A percentile compares a stretch with the other conserved stretches of the same genome.
These are phyloP conservation scores for Aegilops sharonensis DNA, from an alignment of 176 grass and related monocot species.

Conservation along the genomic window DNA sequence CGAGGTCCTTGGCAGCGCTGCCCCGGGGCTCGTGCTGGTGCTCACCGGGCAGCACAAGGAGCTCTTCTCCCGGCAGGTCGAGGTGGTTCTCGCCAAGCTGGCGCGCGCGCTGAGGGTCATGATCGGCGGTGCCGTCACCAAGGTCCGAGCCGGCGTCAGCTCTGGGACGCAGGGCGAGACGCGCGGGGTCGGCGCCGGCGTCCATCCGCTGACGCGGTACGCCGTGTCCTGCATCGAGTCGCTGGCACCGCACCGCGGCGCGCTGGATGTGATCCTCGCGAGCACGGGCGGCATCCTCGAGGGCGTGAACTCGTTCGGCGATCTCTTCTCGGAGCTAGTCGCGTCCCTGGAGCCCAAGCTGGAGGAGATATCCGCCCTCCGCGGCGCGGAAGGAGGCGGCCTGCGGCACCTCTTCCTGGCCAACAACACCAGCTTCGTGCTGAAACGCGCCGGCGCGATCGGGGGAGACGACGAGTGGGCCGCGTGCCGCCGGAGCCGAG, in stretches of 20 bases:
- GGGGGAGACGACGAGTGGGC: slow-evolving; percentile 9
- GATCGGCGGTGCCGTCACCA: neutral
- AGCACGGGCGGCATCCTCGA: neutral
- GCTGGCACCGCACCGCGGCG: neutral
- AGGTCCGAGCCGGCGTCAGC: neutral
- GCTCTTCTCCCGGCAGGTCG: slow-evolving; percentile 1
- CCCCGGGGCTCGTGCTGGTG: neutral
- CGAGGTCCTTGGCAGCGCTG: neutral
- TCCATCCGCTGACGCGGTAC: slow-evolving; percentile 22
- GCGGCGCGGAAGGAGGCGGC: neutral
- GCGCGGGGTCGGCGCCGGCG: neutral
- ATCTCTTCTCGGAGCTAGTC: slow-evolving; percentile 2
- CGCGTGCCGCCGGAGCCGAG: neutral
- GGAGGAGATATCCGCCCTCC: neutral
- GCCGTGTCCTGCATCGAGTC: slow-evolving; percentile 17
- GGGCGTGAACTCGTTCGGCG: neutral
- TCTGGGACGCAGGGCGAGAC: neutral
- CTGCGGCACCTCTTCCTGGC: slow-evolving; percentile 30
- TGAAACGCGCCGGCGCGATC: slow-evolving; percentile 1
- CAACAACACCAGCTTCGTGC: slow-evolving; percentile 19
- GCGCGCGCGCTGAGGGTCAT: neutral
- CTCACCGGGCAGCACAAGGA: neutral
- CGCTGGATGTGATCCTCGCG: slow-evolving; percentile 4
- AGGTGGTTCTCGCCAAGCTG: slow-evolving; percentile 25
- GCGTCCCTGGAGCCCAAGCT: slow-evolving; percentile 8